A percentile compares a stretch with the other conserved stretches of the same genome.
Conservation (phyloP, 768 basidiomycete genomes). For the Russula sp. region DNA sequence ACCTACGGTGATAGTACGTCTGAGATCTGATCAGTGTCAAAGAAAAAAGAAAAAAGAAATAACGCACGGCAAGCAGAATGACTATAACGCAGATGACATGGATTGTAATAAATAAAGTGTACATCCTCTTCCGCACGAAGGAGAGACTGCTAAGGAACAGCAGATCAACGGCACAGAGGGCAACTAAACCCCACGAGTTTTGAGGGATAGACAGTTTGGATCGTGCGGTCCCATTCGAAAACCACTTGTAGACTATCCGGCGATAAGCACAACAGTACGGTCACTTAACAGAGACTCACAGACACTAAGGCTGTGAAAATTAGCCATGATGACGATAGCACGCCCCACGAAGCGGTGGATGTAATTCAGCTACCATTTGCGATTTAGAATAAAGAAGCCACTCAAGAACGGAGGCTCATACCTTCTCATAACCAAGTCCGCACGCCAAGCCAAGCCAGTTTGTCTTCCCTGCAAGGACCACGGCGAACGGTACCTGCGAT, state of each 20-base stretch:
- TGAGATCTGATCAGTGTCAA: too few species aligned
- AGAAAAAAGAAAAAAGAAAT: background rate
- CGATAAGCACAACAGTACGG: background rate
- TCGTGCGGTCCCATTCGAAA: constrained; percentile 4
- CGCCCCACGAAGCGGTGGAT: background rate
- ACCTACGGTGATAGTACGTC: too few species aligned
- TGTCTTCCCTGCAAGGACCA: too few species aligned
- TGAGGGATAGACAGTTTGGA: background rate
- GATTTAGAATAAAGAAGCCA: too few species aligned
- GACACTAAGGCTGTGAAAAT: constrained; percentile 45
- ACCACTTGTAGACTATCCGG: constrained; percentile 18
- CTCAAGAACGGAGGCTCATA: too few species aligned
- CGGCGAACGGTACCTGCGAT: too few species aligned
- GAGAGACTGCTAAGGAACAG: constrained; percentile 43
- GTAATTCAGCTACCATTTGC: too few species aligned
- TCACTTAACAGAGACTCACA: constrained; percentile 35
- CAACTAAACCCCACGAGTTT: constrained; percentile 36
- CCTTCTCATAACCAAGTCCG: too few species aligned
- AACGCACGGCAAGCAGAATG: constrained; percentile 38
- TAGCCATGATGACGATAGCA: constrained; percentile 41
- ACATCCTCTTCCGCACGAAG: constrained; percentile 43
- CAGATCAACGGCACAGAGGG: constrained; percentile 39
- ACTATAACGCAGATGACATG: constrained; percentile 46
- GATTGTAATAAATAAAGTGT: constrained; percentile 45
- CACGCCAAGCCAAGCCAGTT: too few species aligned